Percentiles rank a stretch among this genome's conserved stretches.
phyloP scores from a whole-genome alignment of 257 asterid genomes.

The Ligustrum vulgare region DNA sequence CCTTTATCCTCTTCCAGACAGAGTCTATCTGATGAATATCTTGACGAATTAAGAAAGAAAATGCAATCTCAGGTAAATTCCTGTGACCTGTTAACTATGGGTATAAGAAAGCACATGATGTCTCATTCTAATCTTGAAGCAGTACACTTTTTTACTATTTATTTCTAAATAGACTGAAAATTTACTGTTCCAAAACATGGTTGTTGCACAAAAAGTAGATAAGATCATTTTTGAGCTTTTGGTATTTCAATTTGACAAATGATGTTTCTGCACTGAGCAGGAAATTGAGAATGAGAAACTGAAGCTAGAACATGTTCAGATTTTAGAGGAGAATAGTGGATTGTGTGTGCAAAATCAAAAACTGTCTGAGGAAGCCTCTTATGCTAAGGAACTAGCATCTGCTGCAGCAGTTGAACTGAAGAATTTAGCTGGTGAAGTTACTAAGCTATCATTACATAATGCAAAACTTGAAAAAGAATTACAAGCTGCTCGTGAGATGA shows the following conservation, averaged over 20 bases:
- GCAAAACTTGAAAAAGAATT: constrained; percentile 81
- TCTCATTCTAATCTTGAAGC: background rate
- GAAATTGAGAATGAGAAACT: constrained; percentile 82
- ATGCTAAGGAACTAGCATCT: constrained; percentile 96
- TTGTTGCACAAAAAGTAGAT: background rate
- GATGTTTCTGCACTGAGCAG: constrained; percentile 41
- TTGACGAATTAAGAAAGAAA: constrained; percentile 68
- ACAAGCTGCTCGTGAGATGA: constrained; percentile 58
- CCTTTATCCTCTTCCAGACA: constrained; percentile 42
- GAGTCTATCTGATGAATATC: constrained; percentile 52
- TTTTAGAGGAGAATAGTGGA: constrained; percentile 85
- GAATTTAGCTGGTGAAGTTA: constrained; percentile 90
- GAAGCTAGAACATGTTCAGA: constrained; percentile 74
- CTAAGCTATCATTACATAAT: constrained; percentile 78
- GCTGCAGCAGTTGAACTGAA: constrained; percentile 97
- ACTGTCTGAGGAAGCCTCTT: constrained; percentile 89
- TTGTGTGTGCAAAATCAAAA: constrained; percentile 82
- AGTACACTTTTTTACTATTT: background rate
- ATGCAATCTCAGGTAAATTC: constrained; percentile 74
- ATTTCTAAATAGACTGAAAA: background rate
- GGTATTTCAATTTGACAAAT: constrained; percentile 5
- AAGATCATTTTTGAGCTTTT: constrained; percentile 9
- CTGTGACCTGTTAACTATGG: background rate
- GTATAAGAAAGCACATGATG: background rate
- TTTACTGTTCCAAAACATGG: background rate